Evolutionary conservation across 2,329 filamentous ascomycete genomes (phyloP).

Genomic region (Penicillium olsonii): DNA sequence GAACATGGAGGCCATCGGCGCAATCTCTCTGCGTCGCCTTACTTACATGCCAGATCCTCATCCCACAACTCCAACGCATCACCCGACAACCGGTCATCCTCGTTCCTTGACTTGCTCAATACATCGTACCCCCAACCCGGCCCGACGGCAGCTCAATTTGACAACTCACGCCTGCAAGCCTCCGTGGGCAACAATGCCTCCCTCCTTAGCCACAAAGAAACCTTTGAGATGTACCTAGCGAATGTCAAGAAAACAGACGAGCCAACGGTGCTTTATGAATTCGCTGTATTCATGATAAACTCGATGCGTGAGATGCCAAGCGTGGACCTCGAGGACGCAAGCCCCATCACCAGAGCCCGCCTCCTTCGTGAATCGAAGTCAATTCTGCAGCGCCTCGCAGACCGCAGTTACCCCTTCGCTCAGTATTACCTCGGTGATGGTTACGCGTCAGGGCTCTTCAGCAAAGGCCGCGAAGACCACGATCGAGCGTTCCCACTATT

Average conservation of each 20-base stretch:
- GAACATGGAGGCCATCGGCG: conserved; percentile 64
- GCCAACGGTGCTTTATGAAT: conserved; percentile 87
- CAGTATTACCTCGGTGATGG: conserved; percentile 97
- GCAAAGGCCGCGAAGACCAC: conserved; percentile 89
- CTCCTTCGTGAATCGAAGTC: conserved; percentile 83
- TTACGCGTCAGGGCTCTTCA: conserved; percentile 91
- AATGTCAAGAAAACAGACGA: conserved; percentile 98
- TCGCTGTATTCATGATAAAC: conserved; percentile 90
- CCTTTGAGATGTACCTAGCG: conserved; percentile 93
- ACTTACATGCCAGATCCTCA: conserved; percentile 49
- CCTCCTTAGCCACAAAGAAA: conserved; percentile 86
- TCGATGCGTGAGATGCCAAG: conserved; percentile 77
- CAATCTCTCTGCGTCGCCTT: conserved; percentile 54
- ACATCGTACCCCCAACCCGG: conserved; percentile 78
- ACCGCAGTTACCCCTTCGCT: conserved; percentile 90
- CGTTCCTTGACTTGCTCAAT: conserved; percentile 64
- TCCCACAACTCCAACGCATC: conserved; percentile 55
- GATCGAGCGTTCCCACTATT: conserved; percentile 92
- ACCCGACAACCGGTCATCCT: conserved; percentile 59
- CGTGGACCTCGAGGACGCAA: conserved; percentile 40
- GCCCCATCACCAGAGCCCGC: conserved; percentile 58
- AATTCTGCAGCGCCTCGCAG: conserved; percentile 82
- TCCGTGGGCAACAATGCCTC: conserved; percentile 88
- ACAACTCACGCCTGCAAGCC: conserved; percentile 77
- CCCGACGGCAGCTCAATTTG: conserved; percentile 64